These are phyloP conservation scores for Pythium aristosporum DNA, from an alignment of 352 stramenopile species.

Conservation along the genomic window DNA sequence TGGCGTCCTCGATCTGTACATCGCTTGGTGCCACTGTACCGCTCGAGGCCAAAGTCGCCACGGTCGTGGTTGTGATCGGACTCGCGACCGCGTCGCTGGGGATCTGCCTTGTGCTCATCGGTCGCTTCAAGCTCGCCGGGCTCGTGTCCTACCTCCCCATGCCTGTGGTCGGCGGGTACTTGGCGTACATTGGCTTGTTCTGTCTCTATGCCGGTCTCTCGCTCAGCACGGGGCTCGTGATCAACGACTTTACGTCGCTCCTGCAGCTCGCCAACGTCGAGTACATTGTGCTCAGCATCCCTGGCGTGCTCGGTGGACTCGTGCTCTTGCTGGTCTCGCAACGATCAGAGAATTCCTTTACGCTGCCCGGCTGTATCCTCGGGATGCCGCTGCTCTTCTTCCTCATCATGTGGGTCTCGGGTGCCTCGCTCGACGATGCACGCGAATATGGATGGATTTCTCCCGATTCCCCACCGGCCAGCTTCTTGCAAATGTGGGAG, in stretches of 20 bases:
- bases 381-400: constrained; percentile 92
- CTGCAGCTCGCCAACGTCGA: constrained; percentile 60
- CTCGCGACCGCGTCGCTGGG: constrained; percentile 92
- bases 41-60: constrained; percentile 89
- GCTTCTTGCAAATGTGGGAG: constrained; percentile 73
- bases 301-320: constrained; percentile 80
- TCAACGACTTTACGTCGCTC: constrained; percentile 88
- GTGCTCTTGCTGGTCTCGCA: constrained; percentile 83
- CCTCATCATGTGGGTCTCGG: constrained; percentile 65
- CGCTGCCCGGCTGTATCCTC: constrained; percentile 81
- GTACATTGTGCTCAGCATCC: constrained; percentile 80
- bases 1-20: constrained; percentile 90
- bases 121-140: constrained; percentile 91
- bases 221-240: constrained; percentile 88
- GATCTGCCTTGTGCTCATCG: constrained; percentile 92
- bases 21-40: constrained; percentile 62
- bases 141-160: constrained; percentile 97
- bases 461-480: constrained; percentile 52
- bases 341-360: constrained; percentile 74
- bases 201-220: constrained; percentile 92
- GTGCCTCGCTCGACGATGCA: constrained; percentile 87
- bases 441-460: constrained; percentile 92
- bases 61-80: constrained; percentile 92
- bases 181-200: constrained; percentile 98
- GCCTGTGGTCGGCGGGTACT: constrained; percentile 96